phyloP scores from a whole-genome alignment of 2,329 filamentous ascomycete genomes.

The Berkeleyomyces basicola region DNA sequence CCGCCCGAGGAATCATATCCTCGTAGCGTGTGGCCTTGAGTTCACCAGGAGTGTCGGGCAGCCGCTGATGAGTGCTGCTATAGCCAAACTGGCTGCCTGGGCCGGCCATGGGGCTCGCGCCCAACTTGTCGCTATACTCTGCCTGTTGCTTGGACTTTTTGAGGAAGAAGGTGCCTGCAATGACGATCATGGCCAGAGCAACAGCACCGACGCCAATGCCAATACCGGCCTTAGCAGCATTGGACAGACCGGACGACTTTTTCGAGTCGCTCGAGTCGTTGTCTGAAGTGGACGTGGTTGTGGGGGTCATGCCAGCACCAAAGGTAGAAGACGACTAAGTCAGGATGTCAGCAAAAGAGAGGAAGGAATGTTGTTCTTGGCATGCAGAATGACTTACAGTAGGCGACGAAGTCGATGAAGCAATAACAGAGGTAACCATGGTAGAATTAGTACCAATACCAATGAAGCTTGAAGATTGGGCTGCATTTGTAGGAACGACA shows the following conservation, averaged over 20 bases:
- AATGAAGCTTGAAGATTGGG: not conserved
- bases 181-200: constrained; percentile 21
- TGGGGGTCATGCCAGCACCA: not conserved
- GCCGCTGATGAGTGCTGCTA: constrained; percentile 9
- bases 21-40: constrained; percentile 38
- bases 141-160: constrained; percentile 17
- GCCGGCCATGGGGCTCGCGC: constrained; percentile 32
- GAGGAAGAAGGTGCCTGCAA: constrained; percentile 25
- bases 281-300: not conserved
- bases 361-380: not conserved
- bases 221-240: constrained; percentile 32
- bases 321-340: not conserved
- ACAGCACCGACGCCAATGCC: constrained; percentile 22
- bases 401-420: not conserved
- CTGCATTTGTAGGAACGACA: not conserved
- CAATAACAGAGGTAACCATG: constrained; percentile 4
- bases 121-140: constrained; percentile 10
- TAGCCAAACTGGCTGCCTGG: constrained; percentile 23
- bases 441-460: constrained; percentile 12
- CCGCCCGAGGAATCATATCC: constrained; percentile 37
- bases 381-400: not conserved
- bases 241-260: constrained; percentile 22
- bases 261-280: constrained; percentile 8
- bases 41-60: constrained; percentile 20
- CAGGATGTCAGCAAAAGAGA: not conserved